Evolutionary conservation across 192 early-diverging fungal species (phyloP).

Genomic region (Umbelopsis sp.): DNA sequence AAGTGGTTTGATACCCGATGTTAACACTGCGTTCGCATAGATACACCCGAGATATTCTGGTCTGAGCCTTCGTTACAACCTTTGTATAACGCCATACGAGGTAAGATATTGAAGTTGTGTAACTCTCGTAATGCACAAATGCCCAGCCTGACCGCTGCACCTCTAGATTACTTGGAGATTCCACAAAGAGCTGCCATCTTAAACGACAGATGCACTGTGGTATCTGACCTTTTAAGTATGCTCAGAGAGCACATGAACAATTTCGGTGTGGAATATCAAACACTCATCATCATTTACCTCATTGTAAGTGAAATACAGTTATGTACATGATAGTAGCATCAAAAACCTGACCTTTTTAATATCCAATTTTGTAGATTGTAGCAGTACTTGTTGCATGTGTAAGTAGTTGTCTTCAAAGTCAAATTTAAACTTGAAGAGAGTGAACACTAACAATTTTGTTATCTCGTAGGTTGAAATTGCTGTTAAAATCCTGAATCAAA

Average conservation of each 20-base stretch:
- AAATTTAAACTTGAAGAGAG: not conserved
- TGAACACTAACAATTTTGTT: not conserved
- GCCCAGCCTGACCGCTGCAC: no score
- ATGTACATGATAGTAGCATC: not conserved
- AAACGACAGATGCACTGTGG: constrained; percentile 59
- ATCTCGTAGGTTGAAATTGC: constrained; percentile 38
- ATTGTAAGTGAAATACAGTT: constrained; percentile 24
- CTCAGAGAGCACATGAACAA: constrained; percentile 61
- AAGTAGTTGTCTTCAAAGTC: constrained; percentile 16
- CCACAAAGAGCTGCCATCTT: constrained; percentile 60
- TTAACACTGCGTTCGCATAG: constrained; percentile 31
- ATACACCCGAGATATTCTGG: constrained; percentile 84
- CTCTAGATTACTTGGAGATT: constrained; percentile 67
- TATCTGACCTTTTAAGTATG: constrained; percentile 65
- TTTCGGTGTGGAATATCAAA: constrained; percentile 59
- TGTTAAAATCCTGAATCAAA: constrained; percentile 25
- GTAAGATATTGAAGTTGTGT: constrained; percentile 15
- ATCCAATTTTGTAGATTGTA: constrained; percentile 15
- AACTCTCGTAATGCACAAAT: not conserved
- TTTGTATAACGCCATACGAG: constrained; percentile 77
- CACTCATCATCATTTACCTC: constrained; percentile 63
- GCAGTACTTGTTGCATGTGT: constrained; percentile 45
- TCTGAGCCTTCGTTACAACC: constrained; percentile 77
- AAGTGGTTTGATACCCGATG: not conserved
- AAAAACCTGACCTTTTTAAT: not conserved